phyloP scores from a whole-genome alignment of 768 basidiomycete species.

The Lactarius sp. region DNA sequence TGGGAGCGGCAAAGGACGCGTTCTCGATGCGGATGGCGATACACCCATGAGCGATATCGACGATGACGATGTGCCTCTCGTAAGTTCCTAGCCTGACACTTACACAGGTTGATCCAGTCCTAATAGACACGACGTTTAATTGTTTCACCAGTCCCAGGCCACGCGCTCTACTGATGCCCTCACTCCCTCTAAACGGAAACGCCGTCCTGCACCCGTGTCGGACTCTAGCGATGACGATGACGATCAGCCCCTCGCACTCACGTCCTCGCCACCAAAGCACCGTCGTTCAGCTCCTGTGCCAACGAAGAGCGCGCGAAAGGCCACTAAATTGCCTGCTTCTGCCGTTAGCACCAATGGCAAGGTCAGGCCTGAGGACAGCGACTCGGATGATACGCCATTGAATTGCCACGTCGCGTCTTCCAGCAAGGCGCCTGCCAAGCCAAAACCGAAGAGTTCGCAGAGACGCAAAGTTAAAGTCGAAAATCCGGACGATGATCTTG shows the following conservation, averaged over 20 bases:
- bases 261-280: slow-evolving; percentile 65
- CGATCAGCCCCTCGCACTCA: slow-evolving; percentile 68
- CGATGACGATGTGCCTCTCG: slow-evolving; percentile 61
- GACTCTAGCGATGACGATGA: slow-evolving; percentile 50
- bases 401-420: slow-evolving; percentile 22
- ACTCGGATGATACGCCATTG: slow-evolving; percentile 41
- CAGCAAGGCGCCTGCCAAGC: slow-evolving; percentile 33
- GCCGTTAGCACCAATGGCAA: slow-evolving; percentile 37
- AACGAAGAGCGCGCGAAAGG: slow-evolving; percentile 40
- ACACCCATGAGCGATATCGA: slow-evolving; percentile 58
- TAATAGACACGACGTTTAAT: slow-evolving; percentile 20
- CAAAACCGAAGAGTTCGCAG: slow-evolving; percentile 42
- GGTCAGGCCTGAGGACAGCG: slow-evolving; percentile 34
- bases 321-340: slow-evolving; percentile 35
- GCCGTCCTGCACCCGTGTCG: slow-evolving; percentile 20
- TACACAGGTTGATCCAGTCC: background rate
- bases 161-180: slow-evolving; percentile 33
- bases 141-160: slow-evolving; percentile 48
- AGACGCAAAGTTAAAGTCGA: slow-evolving; percentile 45
- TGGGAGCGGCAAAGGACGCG: slow-evolving; percentile 35
- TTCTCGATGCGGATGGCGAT: slow-evolving; percentile 37
- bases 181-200: slow-evolving; percentile 38
- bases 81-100: slow-evolving; percentile 36
- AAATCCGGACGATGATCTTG: slow-evolving; percentile 28
- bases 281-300: slow-evolving; percentile 36